Evolutionary conservation across 2,329 filamentous ascomycete species (phyloP), one percentile per base, ranked within the genome.

Genomic region (Pochonia chlamydosporia): DNA sequence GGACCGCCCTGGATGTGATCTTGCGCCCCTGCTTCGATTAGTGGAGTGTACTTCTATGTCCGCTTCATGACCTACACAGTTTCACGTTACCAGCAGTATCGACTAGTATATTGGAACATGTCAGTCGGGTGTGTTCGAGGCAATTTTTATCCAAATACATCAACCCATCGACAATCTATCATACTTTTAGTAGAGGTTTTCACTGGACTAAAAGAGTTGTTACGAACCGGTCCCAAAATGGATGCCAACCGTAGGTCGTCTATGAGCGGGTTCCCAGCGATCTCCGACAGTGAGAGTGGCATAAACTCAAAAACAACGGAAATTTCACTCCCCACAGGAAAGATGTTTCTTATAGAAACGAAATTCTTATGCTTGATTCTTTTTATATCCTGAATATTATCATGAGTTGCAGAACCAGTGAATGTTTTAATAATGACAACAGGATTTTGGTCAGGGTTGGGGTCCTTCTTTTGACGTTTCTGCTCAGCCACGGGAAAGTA

Each of bases 281-380:
- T n/a, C 45, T 50, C 44, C 11, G 39, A 43, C 10, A 47, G 18
- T 14, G 40, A 46, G 39, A 50, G n/a, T 39, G 48, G 48, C 40
- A 50, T 50, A 26, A 47, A 50, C 23, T 50, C 40, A 21, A 50
- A 50, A 14, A 25, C 40, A 21, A 47, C 40, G 24, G 39, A 31
- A 21, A 14, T 43, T 25, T 25, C 23, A n/a, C 33, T 25, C 40
- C 44, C 24, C 18, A 42, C 26, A 20, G 35, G 10, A 16, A 49
- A 23, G 18, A 43, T 43, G 4, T 44, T 14, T 24, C 39, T 30
- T 24, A 24, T 23, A 26, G 28, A 14, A 25, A 48, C 10, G 28
- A 51, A 45, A 21, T 25, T 37, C 21, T 40, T 39, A 24, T 51
- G 30, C 31, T 42, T 23, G 18, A 45, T 46, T 28, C 30, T 14